Evolutionary conservation across 257 asterid species (phyloP), one percentile per base, ranked within the genome.

Genomic region (Paraleonurus japonicus): DNA sequence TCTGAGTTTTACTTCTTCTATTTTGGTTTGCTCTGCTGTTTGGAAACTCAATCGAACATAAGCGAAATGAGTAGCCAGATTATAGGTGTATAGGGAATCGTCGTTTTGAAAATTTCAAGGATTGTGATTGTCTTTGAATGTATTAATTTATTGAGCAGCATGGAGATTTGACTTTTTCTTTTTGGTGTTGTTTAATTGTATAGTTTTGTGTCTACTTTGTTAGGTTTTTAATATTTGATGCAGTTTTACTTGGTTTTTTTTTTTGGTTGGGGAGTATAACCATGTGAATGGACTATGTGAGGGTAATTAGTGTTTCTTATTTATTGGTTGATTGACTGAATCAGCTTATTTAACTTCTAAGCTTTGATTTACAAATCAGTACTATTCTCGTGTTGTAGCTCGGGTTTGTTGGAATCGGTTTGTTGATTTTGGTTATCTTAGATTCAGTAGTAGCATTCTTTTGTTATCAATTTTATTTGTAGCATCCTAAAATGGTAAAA

Each of bases 81-180:
- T 32, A 23, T 22, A 19, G 53, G 61, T 17, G 37, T 47, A 33
- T 22, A 2, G 11, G 35, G 3, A 13, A 63, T 43, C 24, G 0
- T 26, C 1, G 22, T 35, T 47, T 26, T 27, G n/a, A 39, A 59
- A 22, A 24, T 35, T 50, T 61, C 54, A 51, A 10, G 63, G 66
- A 22, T 77, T 55, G 64, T 16, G 61, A 20, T 35, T 71, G 61
- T 64, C 51, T 69, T 47, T 26, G 65, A 70, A 71, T 57, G 72
- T 54, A 32, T 16, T 53, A 47, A 65, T 79, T 62, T 58, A 54
- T 53, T 30, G 37, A 33, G 45, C n/a, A 13, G 37, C 11, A 24
- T 59, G 26, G 32, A 13, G 20, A 54, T 69, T 78, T 78, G 58
- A 67, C 63, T 35, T 9, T 33, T 2, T n/a, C 41, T 26, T 20